A percentile compares a stretch with the other conserved stretches of the same genome.
These are phyloP conservation scores for Sporodiniella umbellata DNA, from an alignment of 371 early-diverging fungal species.

Conservation along the genomic window DNA sequence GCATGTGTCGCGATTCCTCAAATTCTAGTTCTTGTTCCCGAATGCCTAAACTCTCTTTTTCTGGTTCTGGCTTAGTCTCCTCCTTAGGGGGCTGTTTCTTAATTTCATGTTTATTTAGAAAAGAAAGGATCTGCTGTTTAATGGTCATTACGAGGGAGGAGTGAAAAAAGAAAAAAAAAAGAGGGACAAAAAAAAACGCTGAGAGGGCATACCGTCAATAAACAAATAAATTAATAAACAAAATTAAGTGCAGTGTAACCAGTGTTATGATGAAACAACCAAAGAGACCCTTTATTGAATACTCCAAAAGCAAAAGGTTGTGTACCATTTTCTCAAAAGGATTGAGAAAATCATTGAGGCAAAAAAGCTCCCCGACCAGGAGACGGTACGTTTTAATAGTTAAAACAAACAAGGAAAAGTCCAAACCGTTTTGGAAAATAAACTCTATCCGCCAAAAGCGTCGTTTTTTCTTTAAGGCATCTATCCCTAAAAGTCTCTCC, in stretches of 20 bases:
- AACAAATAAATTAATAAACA: neutral
- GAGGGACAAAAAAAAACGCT: neutral
- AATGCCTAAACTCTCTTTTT: neutral
- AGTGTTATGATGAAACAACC: no score
- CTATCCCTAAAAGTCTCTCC: no score
- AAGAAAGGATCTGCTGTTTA: neutral
- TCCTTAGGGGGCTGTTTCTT: slow-evolving; percentile 1
- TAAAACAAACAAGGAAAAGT: no score
- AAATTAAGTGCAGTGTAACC: neutral
- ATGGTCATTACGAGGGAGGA: neutral
- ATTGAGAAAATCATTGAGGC: no score
- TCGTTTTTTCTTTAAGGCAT: no score
- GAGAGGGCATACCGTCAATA: neutral
- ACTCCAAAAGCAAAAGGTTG: no score
- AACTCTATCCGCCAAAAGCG: no score
- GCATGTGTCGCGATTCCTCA: neutral
- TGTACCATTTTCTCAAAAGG: no score
- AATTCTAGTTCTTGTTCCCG: neutral
- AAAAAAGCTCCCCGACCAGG: no score
- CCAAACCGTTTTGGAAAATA: no score
- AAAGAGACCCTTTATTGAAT: no score
- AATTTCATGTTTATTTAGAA: neutral
- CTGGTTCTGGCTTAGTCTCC: slow-evolving; percentile 5
- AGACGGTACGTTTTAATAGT: no score
- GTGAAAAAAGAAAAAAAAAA: neutral